Evolutionary conservation across 2,329 filamentous ascomycete genomes (phyloP), one percentile per base, ranked within the genome.

Genomic region (Colletotrichum euphorbiae): DNA sequence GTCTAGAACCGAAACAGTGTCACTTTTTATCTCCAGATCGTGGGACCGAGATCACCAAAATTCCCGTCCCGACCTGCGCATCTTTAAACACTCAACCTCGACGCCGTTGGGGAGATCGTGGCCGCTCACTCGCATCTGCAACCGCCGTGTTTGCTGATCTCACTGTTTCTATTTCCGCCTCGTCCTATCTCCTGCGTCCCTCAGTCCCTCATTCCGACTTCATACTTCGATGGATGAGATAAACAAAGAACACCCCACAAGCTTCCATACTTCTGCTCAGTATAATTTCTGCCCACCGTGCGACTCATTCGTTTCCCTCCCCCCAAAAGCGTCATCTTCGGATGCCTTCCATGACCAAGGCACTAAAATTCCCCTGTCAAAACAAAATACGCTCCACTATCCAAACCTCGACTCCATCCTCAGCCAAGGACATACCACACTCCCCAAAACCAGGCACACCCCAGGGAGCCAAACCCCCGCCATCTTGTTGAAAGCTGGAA

Each of bases 341-440:
- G 62, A 15, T 40, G 28, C 19, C 19, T 51, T 21, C 19, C 40
- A 45, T 45, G 19, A 13, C 48, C 48, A 51, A 28, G 3, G 24
- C 4, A 6, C 4, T 6, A 13, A 17, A 33, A n/a, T 57, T 40
- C 42, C 28, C 28, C 28, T 46, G 50, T 33, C 59, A 63, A 67
- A 67, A 55, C 61, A 50, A 64, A 68, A 21, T 33, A 28, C 45
- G 24, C 46, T 19, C 40, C 54, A 65, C 61, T 54, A 31, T 33
- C 48, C 54, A 42, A 38, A 64, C 46, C 17, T 31, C 17, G 43
- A 17, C 54, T 11, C 46, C 61, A 48, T 54, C 31, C 12, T 28
- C 21, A n/a, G n/a, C 59, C 64, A 40, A 42, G 60, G 45, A 46
- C 12, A 60, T 24, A 28, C 38, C 52, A n/a, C 48, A 11, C 38